These are phyloP conservation scores for Luvunga scandens DNA, from an alignment of 345 rosid genomes.

Conservation along the genomic window DNA sequence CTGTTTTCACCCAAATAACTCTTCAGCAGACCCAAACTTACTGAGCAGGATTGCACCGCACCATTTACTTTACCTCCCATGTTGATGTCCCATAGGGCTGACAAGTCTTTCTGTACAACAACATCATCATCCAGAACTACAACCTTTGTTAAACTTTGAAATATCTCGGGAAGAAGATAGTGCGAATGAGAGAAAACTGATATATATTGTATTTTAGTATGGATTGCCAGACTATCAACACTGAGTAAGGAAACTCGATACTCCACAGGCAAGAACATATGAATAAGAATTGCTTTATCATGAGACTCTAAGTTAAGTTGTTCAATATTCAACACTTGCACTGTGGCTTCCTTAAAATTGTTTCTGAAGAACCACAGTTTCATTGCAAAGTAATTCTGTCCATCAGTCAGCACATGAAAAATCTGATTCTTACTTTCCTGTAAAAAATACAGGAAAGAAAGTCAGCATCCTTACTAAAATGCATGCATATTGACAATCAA, in stretches of 20 bases:
- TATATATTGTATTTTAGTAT: slow-evolving; percentile 57
- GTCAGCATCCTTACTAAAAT: slow-evolving; percentile 23
- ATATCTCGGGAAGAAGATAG: slow-evolving; percentile 76
- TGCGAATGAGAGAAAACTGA: slow-evolving; percentile 76
- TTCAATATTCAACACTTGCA: slow-evolving; percentile 74
- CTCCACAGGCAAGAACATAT: slow-evolving; percentile 68
- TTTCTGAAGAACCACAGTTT: slow-evolving; percentile 80
- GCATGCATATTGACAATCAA: slow-evolving; percentile 1
- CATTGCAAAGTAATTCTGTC: slow-evolving; percentile 82
- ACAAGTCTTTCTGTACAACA: slow-evolving; percentile 81
- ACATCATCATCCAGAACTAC: slow-evolving; percentile 91
- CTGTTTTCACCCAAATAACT: slow-evolving; percentile 43
- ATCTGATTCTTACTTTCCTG: slow-evolving; percentile 83
- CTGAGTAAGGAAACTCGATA: slow-evolving; percentile 62
- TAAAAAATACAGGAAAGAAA: slow-evolving; percentile 29
- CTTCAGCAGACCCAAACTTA: slow-evolving; percentile 63
- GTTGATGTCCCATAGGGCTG: slow-evolving; percentile 65
- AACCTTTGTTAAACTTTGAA: slow-evolving; percentile 58
- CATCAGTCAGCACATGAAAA: slow-evolving; percentile 89
- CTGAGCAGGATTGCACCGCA: slow-evolving; percentile 64
- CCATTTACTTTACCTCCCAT: slow-evolving; percentile 89
- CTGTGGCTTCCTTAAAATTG: slow-evolving; percentile 53
- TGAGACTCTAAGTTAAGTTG: slow-evolving; percentile 42
- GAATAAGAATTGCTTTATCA: slow-evolving; percentile 40
- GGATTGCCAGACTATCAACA: slow-evolving; percentile 35